A percentile compares a stretch with the other conserved stretches of the same genome.
These are phyloP conservation scores for Geotrichum bryndzae DNA, from an alignment of 1,139 yeast genomes.

Conservation along the genomic window DNA sequence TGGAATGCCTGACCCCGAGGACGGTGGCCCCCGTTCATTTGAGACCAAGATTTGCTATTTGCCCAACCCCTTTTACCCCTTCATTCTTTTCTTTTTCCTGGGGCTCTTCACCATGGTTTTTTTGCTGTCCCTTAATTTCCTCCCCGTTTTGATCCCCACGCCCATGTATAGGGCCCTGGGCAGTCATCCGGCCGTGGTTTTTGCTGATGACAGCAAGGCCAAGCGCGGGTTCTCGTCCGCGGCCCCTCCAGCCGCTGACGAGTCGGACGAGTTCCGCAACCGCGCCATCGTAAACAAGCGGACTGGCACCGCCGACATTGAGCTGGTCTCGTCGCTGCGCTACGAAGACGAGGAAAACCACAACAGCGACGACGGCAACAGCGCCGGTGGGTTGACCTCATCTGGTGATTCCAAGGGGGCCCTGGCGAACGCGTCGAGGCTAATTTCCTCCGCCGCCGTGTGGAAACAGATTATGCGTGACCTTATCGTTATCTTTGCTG, in stretches of 20 bases:
- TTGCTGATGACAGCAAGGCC: neutral
- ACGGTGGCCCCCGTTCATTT: conserved; percentile 12
- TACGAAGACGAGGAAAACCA: neutral
- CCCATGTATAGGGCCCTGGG: neutral
- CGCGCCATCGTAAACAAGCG: neutral
- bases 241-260: neutral
- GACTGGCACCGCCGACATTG: neutral
- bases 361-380: neutral
- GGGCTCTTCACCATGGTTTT: conserved; percentile 22
- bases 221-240: neutral
- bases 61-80: conserved; percentile 61
- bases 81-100: conserved; percentile 28
- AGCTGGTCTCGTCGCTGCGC: neutral
- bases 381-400: neutral
- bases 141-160: conserved; percentile 20
- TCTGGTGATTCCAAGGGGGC: neutral
- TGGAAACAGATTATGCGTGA: neutral
- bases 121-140: conserved; percentile 18
- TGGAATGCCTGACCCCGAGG: conserved; percentile 5
- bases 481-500: neutral
- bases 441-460: neutral
- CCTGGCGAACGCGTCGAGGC: neutral
- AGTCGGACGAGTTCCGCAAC: neutral
- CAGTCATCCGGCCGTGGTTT: neutral
- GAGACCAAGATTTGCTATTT: conserved; percentile 54